Evolutionary conservation across 164 flowering plant genomes (phyloP), one percentile per base, ranked within the genome.

Genomic region (Magnolia changhungtana): DNA sequence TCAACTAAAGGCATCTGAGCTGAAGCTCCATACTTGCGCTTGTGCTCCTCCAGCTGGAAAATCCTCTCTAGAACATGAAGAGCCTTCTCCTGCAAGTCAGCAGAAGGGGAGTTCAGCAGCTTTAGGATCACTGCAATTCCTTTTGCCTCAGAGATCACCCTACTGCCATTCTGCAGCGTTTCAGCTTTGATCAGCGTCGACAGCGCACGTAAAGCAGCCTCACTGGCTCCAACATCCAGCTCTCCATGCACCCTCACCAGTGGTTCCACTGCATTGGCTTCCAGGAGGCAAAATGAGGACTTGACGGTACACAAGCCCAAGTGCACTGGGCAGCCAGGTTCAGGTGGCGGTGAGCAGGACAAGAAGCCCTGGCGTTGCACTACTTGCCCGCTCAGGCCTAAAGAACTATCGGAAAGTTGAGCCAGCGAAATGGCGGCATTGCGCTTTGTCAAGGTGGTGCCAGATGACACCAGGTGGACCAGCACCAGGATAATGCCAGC

Each of bases 201-300:
- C 11, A 89, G 74, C 23, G 95, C 89, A 72, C 76, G 83, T 52
- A 91, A 79, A 66, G 92, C 78, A 75, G 92, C 91, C 69, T 85
- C 88, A 72, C 84, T 78, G 11, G 82, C 84, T 65, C 72, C 82
- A 51, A 82, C 65, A 80, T 91, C 87, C 27, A 87, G 63, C 16
- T 85, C 89, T 61, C 79, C 84, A 37, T 89, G 87, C 73, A 85
- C 81, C 71, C 81, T 80, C 63, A 83, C 87, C 11, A 91, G 88
- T 18, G 92, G 89, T 69, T 31, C 70, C 51, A 91, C 79, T 58
- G 95, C 91, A 65, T 82, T 85, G 52, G 92, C 92, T 81, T 88
- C 91, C 37, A 91, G 50, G 29, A 91, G 86, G 83, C 95, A 91
- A 82, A 86, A 91, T 37, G 95, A 86, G 6, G 86, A 76, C 72